phyloP scores from a whole-genome alignment of 106 monocot genomes.

The Dendrobium huoshanense region DNA sequence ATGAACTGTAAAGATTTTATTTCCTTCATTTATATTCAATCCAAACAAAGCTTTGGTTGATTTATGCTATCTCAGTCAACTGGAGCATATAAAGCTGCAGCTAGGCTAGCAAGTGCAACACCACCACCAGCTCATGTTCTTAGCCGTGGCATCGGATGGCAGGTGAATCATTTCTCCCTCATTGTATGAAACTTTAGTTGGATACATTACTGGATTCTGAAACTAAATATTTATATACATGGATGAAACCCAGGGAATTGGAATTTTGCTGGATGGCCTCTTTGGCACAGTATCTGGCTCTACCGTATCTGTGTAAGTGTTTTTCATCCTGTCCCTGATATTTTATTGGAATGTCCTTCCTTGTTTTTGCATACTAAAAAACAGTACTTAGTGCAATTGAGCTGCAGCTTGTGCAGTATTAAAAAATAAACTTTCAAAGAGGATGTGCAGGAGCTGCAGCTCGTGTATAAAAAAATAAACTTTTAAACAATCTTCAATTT shows the following conservation, averaged over 20 bases:
- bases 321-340: too few relatives aligned
- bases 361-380: too few relatives aligned
- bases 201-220: background rate
- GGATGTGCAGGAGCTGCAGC: too few relatives aligned
- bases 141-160: slow-evolving; percentile 97
- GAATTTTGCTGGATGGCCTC: slow-evolving; percentile 62
- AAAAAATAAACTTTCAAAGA: too few relatives aligned
- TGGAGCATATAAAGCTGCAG: slow-evolving; percentile 88
- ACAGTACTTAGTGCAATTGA: too few relatives aligned
- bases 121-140: slow-evolving; percentile 97
- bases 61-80: slow-evolving; percentile 55
- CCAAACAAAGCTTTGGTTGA: background rate
- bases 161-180: slow-evolving; percentile 38
- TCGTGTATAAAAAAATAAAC: too few relatives aligned
- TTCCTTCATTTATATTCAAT: background rate
- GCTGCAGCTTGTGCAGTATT: too few relatives aligned
- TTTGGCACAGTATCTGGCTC: slow-evolving; percentile 76
- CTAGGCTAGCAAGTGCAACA: slow-evolving; percentile 92
- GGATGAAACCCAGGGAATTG: slow-evolving; percentile 31
- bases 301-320: slow-evolving; percentile 75
- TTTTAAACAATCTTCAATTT: too few relatives aligned
- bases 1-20: background rate
- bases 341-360: too few relatives aligned
- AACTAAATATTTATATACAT: background rate
- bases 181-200: background rate